Conservation (phyloP, 495 filamentous ascomycete species). For the Jackrogersella minutella region DNA sequence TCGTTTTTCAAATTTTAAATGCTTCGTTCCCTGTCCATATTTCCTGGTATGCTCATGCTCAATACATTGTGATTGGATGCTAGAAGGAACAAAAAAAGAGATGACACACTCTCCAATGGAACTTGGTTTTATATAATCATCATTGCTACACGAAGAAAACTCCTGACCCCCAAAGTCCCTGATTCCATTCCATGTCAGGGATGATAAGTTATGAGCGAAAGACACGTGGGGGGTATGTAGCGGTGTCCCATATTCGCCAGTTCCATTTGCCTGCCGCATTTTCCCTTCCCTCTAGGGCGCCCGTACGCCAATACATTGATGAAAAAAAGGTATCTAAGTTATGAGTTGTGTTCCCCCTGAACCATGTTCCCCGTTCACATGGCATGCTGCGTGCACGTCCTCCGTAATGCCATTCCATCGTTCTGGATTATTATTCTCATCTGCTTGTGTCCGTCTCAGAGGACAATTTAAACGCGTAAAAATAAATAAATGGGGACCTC, state of each 20-base stretch:
- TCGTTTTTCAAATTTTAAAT: too few species aligned
- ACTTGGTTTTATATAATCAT: slow-evolving; percentile 2
- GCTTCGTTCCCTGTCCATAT: neutral
- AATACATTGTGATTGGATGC: neutral
- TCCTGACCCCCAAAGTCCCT: neutral
- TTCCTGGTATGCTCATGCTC: neutral
- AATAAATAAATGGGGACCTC: neutral
- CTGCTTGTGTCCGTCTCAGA: slow-evolving; percentile 1
- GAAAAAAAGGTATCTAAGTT: slow-evolving; percentile 24
- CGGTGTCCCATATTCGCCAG: neutral
- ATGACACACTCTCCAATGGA: neutral
- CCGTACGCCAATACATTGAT: slow-evolving; percentile 6
- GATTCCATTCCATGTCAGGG: neutral
- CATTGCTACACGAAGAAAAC: neutral
- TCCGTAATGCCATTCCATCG: slow-evolving; percentile 19
- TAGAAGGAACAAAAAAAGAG: neutral
- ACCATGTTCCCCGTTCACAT: slow-evolving; percentile 11
- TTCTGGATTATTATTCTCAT: slow-evolving; percentile 4
- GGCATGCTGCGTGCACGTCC: slow-evolving; percentile 18
- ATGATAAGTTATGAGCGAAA: neutral
- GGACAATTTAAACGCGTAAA: neutral
- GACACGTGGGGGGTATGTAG: slow-evolving; percentile 7
- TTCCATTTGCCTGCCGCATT: slow-evolving; percentile 1
- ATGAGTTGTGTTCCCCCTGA: slow-evolving; percentile 16
- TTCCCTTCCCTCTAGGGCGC: slow-evolving; percentile 6